Base-by-base conservation (phyloP, 2,329 filamentous ascomycete genomes). In the Fusarium vanettenii region DNA sequence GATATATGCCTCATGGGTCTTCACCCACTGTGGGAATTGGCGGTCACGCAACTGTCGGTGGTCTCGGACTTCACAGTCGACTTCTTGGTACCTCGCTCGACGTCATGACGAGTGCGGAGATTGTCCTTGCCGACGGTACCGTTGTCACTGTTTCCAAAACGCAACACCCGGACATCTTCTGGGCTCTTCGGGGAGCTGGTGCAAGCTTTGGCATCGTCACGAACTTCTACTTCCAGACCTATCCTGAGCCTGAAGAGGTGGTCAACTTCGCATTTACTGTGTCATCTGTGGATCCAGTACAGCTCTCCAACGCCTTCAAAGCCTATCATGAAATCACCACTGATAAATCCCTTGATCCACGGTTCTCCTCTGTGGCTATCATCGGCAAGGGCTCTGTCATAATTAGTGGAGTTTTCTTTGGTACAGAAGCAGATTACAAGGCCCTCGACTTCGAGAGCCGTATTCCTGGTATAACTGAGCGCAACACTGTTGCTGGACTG, bases 41-140 rank as follows among this genome's bases (percentile, higher is more conserved):
- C 8, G 66, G 61, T 29, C 66, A 65, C 27, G 60, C 43, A 41
- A 68, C 50, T 5, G 66, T 68, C 4, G 66, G 66, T 16, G 61
- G 61, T 18, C 55, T 65, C n/a, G 61, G 66, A 2, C 41, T 60
- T 5, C 61, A 60, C 27, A 52, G 61, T 3, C 55, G 61, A 16
- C 27, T 65, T 16, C 18, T 60, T 9, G 66, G 66, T 4, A 65
- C 50, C 27, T 50, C 66, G 7, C 43, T 68, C 3, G 61, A 55
- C 8, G 43, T 27, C 55, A 59, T 59, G 35, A 29, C 14, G 1
- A 18, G 33, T 25, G 55, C 55, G 2, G 80, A 86, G 69, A 80
- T 87, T 20, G 85, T 87, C 6, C 80, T 86, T 2, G 81, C 83
- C 0, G 78, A 80, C 64, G 85, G 86, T 10, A 63, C 70, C 1